Conservation (phyloP, 1,284 basidiomycete species). For the Melampsora larici-populina region DNA sequence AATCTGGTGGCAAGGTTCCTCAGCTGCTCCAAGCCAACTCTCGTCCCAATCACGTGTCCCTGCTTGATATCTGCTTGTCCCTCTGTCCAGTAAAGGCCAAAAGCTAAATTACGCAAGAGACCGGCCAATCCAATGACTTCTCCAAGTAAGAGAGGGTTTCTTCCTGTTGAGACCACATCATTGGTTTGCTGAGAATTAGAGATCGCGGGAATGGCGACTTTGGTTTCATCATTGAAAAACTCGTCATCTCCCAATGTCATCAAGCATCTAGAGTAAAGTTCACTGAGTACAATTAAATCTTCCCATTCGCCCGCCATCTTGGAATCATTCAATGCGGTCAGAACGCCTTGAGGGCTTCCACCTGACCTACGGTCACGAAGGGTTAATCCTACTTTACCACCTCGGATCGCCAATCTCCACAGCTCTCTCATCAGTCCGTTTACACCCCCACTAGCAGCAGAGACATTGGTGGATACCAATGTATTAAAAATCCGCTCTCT, state of each 20-base stretch:
- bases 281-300: conserved; percentile 72
- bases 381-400: conserved; percentile 48
- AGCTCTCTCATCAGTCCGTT: conserved; percentile 69
- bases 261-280: conserved; percentile 79
- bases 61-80: conserved; percentile 51
- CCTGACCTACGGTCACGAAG: conserved; percentile 61
- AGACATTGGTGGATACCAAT: conserved; percentile 51
- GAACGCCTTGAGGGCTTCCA: conserved; percentile 54
- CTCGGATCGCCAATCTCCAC: conserved; percentile 67
- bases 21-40: conserved; percentile 57
- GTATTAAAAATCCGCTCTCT: conserved; percentile 58
- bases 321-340: conserved; percentile 56
- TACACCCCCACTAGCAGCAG: conserved; percentile 49
- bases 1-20: conserved; percentile 70
- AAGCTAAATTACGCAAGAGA: conserved; percentile 72
- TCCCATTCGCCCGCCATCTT: conserved; percentile 53
- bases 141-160: conserved; percentile 76
- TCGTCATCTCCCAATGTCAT: conserved; percentile 95
- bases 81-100: conserved; percentile 74
- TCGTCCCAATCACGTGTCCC: conserved; percentile 59
- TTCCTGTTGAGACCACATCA: conserved; percentile 48
- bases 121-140: conserved; percentile 70
- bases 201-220: conserved; percentile 24
- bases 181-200: conserved; percentile 39
- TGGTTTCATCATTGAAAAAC: conserved; percentile 65